These are phyloP conservation scores for Dalbergia cochinchinensis DNA, from an alignment of 306 rosid species.

Conservation along the genomic window DNA sequence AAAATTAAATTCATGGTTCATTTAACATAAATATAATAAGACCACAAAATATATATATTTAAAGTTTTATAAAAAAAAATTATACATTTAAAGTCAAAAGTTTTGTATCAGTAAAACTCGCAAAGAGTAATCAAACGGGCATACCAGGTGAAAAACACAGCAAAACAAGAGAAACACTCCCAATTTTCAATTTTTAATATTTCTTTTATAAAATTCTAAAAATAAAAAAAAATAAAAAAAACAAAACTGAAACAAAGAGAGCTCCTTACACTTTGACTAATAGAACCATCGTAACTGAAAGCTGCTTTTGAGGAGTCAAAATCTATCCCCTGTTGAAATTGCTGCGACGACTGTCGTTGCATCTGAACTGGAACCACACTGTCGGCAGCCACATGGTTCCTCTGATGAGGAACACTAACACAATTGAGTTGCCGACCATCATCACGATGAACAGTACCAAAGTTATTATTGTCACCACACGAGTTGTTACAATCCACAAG, in stretches of 20 bases:
- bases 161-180: not conserved
- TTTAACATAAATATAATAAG: too few species aligned
- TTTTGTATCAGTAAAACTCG: too few species aligned
- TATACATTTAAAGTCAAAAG: too few species aligned
- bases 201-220: too few species aligned
- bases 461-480: slow-evolving; percentile 43
- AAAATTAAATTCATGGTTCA: too few species aligned
- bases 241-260: too few species aligned
- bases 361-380: slow-evolving; percentile 61
- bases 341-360: slow-evolving; percentile 34
- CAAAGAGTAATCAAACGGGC: too few species aligned
- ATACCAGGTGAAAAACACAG: not conserved
- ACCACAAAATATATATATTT: too few species aligned
- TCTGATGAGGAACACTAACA: not conserved
- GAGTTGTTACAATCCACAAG: slow-evolving; percentile 66
- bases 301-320: slow-evolving; percentile 64
- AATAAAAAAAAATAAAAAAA: too few species aligned
- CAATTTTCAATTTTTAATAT: too few species aligned
- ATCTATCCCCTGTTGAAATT: slow-evolving; percentile 61
- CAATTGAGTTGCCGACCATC: not conserved
- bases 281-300: slow-evolving; percentile 57
- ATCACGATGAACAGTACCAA: slow-evolving; percentile 21
- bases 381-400: slow-evolving; percentile 47
- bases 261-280: slow-evolving; percentile 63
- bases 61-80: too few species aligned